Evolutionary conservation across 2,329 filamentous ascomycete species (phyloP).

Genomic region (Cladosporium halotolerans): DNA sequence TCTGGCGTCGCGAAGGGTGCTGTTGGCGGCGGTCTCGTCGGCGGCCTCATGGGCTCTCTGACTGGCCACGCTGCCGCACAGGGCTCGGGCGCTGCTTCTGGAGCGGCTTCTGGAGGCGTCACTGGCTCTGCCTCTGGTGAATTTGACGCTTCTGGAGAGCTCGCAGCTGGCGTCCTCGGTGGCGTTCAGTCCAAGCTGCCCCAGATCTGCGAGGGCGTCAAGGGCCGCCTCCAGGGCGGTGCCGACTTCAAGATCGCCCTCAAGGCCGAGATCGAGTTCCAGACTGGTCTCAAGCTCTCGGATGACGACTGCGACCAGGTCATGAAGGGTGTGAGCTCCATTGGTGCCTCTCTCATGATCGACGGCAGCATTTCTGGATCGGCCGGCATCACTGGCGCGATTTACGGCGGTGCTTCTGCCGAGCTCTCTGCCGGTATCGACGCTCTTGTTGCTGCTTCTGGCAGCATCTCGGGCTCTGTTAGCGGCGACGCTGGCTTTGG

Average conservation of each 20-base stretch:
- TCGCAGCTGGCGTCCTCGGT: neutral
- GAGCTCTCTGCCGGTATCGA: constrained; percentile 8
- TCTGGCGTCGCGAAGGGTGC: neutral
- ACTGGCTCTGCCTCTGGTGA: neutral
- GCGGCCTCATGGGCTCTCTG: neutral
- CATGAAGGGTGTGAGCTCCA: constrained; percentile 9
- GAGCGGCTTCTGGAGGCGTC: neutral
- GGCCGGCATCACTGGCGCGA: neutral
- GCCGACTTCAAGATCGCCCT: neutral
- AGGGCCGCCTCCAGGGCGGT: constrained; percentile 3
- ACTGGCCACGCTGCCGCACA: neutral
- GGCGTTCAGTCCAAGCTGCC: constrained; percentile 7
- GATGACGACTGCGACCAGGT: constrained; percentile 1
- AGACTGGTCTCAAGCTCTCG: constrained; percentile 4
- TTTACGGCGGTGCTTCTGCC: constrained; percentile 2
- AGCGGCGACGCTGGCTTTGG: constrained; percentile 7
- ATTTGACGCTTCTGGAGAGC: neutral
- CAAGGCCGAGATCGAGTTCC: constrained; percentile 8
- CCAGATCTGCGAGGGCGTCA: constrained; percentile 4
- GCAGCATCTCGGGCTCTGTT: constrained; percentile 8
- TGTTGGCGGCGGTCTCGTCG: constrained; percentile 1
- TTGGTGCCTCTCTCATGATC: constrained; percentile 2
- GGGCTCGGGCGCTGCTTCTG: neutral
- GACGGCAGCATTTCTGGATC: neutral
- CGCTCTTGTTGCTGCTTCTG: neutral